Evolutionary conservation across 202 grass and related monocot species (phyloP).

Genomic region (Setaria viridis): DNA sequence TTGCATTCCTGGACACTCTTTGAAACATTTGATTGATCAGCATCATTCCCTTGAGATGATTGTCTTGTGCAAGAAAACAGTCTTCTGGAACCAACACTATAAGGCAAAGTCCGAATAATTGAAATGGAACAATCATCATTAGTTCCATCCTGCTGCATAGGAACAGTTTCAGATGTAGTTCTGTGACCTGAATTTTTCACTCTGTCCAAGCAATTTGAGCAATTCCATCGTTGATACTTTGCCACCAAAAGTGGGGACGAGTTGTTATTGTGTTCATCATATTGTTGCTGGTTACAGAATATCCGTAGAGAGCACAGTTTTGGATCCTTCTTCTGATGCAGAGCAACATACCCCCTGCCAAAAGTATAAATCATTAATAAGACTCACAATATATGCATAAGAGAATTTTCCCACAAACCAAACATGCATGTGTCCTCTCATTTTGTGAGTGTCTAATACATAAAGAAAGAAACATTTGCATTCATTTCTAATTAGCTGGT

Average conservation of each 20-base stretch:
- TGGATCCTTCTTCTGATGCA: slow-evolving; percentile 52
- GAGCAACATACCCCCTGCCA: slow-evolving; percentile 68
- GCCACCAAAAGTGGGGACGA: slow-evolving; percentile 28
- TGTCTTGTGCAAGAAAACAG: slow-evolving; percentile 31
- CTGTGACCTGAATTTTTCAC: slow-evolving; percentile 23
- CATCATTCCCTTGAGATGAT: slow-evolving; percentile 53
- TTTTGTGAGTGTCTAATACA: slow-evolving; percentile 5
- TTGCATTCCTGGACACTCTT: slow-evolving; percentile 54
- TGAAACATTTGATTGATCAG: slow-evolving; percentile 30
- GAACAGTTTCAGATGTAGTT: slow-evolving; percentile 32
- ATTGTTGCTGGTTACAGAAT: slow-evolving; percentile 47
- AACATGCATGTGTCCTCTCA: neutral
- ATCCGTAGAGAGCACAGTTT: slow-evolving; percentile 49
- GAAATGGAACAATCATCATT: slow-evolving; percentile 55
- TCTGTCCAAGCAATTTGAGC: slow-evolving; percentile 56
- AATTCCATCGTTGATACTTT: slow-evolving; percentile 72
- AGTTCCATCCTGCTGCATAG: slow-evolving; percentile 23
- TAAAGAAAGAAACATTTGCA: neutral
- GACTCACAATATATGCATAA: slow-evolving; percentile 2
- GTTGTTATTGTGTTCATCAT: slow-evolving; percentile 10
- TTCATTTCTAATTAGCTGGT: neutral
- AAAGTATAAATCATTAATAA: slow-evolving; percentile 37
- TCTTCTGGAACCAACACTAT: slow-evolving; percentile 43
- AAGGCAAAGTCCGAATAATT: slow-evolving; percentile 53
- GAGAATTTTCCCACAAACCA: neutral